Evolutionary conservation across 179 eudicot genomes (phyloP).

Genomic region (Silene coronaria): DNA sequence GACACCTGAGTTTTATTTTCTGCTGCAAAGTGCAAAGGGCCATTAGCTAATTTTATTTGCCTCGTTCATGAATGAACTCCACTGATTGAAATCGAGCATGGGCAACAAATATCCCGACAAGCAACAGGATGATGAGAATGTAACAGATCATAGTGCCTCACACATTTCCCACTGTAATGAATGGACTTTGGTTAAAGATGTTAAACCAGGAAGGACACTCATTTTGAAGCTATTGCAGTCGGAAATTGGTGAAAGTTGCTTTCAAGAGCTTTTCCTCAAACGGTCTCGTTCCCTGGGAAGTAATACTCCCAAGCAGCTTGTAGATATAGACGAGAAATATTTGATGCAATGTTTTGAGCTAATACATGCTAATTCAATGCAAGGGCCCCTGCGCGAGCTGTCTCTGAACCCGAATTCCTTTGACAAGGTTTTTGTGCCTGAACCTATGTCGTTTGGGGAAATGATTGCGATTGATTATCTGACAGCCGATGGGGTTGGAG

Average conservation of each 20-base stretch:
- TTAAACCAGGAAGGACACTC: constrained; percentile 30
- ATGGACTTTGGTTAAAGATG: constrained; percentile 26
- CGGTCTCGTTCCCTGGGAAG: constrained; percentile 27
- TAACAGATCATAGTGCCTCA: constrained; percentile 19
- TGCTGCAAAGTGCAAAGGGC: not conserved
- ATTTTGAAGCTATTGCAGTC: constrained; percentile 32
- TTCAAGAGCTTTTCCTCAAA: constrained; percentile 36
- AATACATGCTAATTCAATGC: constrained; percentile 44
- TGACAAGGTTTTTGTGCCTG: constrained; percentile 26
- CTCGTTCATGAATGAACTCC: constrained; percentile 17
- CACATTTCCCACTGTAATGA: constrained; percentile 21
- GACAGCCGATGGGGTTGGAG: constrained; percentile 26
- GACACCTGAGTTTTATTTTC: not conserved
- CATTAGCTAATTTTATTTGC: not conserved
- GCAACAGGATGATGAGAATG: constrained; percentile 30
- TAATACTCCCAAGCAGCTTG: constrained; percentile 52
- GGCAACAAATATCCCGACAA: constrained; percentile 26
- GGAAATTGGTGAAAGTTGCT: constrained; percentile 33
- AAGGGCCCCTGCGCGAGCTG: constrained; percentile 34
- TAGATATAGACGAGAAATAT: constrained; percentile 63
- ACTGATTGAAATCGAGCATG: constrained; percentile 30
- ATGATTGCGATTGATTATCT: constrained; percentile 34
- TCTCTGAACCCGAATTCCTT: constrained; percentile 25
- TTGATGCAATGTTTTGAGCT: constrained; percentile 56
- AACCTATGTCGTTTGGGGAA: constrained; percentile 18